Evolutionary conservation across 192 early-diverging fungal genomes (phyloP).

Genomic region (Coemansia sp.): DNA sequence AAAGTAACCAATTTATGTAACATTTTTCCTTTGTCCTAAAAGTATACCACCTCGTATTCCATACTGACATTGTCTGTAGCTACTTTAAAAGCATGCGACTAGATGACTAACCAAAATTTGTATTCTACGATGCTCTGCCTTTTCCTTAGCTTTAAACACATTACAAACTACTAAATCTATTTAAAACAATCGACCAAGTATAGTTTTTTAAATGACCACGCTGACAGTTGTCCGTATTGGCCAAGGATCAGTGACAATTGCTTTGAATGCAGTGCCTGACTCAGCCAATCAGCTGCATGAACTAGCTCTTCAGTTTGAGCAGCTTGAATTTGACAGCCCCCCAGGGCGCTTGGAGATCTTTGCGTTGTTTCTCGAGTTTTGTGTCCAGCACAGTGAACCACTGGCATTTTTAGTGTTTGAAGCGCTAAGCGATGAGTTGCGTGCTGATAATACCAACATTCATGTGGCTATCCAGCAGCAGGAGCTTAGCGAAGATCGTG

Average conservation of each 20-base stretch:
- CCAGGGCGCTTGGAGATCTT: conserved; percentile 10
- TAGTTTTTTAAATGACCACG: neutral
- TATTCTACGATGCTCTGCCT: too few relatives aligned
- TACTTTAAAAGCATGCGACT: too few relatives aligned
- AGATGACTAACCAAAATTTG: too few relatives aligned
- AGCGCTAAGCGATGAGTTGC: neutral
- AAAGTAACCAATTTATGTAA: too few relatives aligned
- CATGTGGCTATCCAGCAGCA: conserved; percentile 14
- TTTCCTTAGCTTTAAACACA: too few relatives aligned
- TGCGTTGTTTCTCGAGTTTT: conserved; percentile 15
- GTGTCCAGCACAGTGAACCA: neutral
- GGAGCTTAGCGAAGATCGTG: neutral
- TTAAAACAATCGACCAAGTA: too few relatives aligned
- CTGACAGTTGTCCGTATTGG: neutral
- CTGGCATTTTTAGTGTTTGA: conserved; percentile 2
- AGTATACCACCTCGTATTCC: too few relatives aligned
- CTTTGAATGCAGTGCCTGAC: neutral
- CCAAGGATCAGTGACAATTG: neutral
- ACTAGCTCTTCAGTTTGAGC: neutral
- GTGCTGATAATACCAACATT: neutral
- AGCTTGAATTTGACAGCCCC: neutral
- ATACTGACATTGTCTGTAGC: too few relatives aligned
- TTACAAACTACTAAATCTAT: too few relatives aligned
- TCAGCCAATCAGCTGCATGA: neutral
- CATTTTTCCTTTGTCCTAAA: too few relatives aligned